Base-by-base conservation (phyloP, 805 yeast genomes). In the Priceomyces haplophilus region DNA sequence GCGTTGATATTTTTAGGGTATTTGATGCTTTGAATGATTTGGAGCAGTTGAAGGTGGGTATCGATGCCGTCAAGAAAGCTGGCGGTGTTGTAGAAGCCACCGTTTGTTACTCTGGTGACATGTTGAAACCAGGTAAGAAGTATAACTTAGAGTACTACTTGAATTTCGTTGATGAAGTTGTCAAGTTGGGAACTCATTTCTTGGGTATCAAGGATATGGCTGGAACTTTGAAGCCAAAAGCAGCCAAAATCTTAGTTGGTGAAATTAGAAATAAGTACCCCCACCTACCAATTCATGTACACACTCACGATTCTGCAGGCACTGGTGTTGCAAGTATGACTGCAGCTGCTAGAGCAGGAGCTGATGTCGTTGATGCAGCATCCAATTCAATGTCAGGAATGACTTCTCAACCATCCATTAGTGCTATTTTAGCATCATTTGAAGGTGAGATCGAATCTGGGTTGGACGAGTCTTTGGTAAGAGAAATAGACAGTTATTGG, bases 181-280 rank as follows among this genome's bases (percentile, higher is more conserved):
- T 93, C 46, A 74, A 71, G 48, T 82, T 90, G 88, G 99, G 99
- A 57, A 91, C 98, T 40, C 99, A 93, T 67, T 78, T 93, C 58
- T 76, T 93, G 55, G 99, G 98, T 72, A 93, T 93, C 64, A 93
- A 93, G 72, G 99, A 93, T 73, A 93, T 93, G 99, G 99, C 99
- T 45, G 99, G 99, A 75, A 91, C 98, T 51, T 67, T 93, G 73
- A 90, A 91, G 69, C 99, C 99, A 48, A 73, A 80, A 47, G 99
- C 99, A 48, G 99, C 99, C 35, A 80, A 76, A 38, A 53, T 83
- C 42, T 80, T 93, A 62, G 79, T 93, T 55, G 80, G 90, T 47
- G 72, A 87, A 21, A 80, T 93, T 55, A 82, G 99, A 71, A 80
- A 78, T 47, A 83, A 79, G 67, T 88, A 86, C 69, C 99, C 99